Base-by-base conservation (phyloP, 768 basidiomycete genomes). In the Calvatia gigantea region DNA sequence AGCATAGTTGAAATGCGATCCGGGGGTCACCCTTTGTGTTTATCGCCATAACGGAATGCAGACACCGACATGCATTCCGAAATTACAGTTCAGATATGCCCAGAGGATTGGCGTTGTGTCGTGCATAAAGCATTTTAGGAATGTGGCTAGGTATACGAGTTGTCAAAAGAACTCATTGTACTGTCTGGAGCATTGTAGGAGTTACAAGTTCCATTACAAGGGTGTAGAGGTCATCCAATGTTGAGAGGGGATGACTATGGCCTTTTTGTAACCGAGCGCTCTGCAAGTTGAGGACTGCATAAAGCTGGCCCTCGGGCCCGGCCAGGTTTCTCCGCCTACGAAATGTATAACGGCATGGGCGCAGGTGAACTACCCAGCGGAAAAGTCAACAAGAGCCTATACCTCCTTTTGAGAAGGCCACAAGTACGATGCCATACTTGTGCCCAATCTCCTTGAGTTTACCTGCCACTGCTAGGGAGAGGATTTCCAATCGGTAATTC, bases 351-450 rank as follows among this genome's bases (percentile, higher is more conserved):
- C 45, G 4, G 55, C 49, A 6, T 37, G n/a, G 3, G 59, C 50
- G 19, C 27, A 56, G 4, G 46, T 39, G 31, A 46, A 60, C 2
- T 31, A 17, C 6, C 54, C 49, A 4, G 55, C 52, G 4, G 51
- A 51, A 7, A 49, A 47, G 21, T 42, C 28, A 15, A 57, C 44
- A 9, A 56, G 44, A 1, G 15, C 38, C 21, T 35, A 9, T 9
- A 57, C 7, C 4, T 47, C 46, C 4, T 17, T 11, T 39, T 60
- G 37, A 4, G 50, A 32, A 6, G 55, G 55, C 59, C 59, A 60
- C n/a, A 23, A 43, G 35, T 1, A 32, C 19, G 3, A 43, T 3
- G 9, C 14, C 28, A n/a, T 52, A 23, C 11, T 52, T 43, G 15
- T 57, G 45, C 5, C 19, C 33, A 8, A 42, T 48, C 19, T 55